Evolutionary conservation across 2,329 filamentous ascomycete genomes (phyloP).

Genomic region (Colletotrichum echinochloae): DNA sequence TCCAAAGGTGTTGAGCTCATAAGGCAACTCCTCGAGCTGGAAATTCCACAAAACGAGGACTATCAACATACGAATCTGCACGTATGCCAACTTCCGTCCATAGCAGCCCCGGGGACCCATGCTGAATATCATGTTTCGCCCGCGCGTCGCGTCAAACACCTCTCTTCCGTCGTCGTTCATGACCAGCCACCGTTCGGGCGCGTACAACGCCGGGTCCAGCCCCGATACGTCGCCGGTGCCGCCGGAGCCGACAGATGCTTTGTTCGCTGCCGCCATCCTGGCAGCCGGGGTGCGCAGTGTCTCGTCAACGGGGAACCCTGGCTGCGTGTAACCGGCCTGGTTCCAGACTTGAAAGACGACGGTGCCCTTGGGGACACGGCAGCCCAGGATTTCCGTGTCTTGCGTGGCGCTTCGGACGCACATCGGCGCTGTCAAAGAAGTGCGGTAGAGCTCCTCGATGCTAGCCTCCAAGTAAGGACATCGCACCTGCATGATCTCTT

Average conservation of each 20-base stretch:
- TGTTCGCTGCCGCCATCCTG: conserved; percentile 26
- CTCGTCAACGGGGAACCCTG: conserved; percentile 46
- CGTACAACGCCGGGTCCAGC: conserved; percentile 46
- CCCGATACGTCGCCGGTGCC: not conserved
- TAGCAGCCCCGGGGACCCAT: conserved; percentile 53
- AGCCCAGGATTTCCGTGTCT: conserved; percentile 47
- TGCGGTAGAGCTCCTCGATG: conserved; percentile 48
- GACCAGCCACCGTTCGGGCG: conserved; percentile 54
- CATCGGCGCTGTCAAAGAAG: conserved; percentile 43
- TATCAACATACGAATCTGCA: conserved; percentile 51
- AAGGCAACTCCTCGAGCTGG: conserved; percentile 21
- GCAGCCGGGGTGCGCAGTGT: conserved; percentile 42
- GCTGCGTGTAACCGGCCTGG: conserved; percentile 45
- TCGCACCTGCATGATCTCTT: conserved; percentile 43
- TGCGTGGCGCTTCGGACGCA: conserved; percentile 44
- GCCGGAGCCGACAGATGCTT: conserved; percentile 46
- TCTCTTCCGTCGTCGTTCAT: conserved; percentile 32
- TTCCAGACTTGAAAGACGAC: conserved; percentile 36
- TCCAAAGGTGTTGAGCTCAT: conserved; percentile 23
- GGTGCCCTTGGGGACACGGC: conserved; percentile 46
- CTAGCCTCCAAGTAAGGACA: conserved; percentile 48
- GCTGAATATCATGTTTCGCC: conserved; percentile 52
- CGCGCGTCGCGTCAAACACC: conserved; percentile 49
- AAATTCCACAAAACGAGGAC: conserved; percentile 46
- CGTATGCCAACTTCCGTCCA: conserved; percentile 51